A percentile compares a stretch with the other conserved stretches of the same genome.
Evolutionary conservation across 176 grass and related monocot species (phyloP).

Genomic region (Otatea glauca): DNA sequence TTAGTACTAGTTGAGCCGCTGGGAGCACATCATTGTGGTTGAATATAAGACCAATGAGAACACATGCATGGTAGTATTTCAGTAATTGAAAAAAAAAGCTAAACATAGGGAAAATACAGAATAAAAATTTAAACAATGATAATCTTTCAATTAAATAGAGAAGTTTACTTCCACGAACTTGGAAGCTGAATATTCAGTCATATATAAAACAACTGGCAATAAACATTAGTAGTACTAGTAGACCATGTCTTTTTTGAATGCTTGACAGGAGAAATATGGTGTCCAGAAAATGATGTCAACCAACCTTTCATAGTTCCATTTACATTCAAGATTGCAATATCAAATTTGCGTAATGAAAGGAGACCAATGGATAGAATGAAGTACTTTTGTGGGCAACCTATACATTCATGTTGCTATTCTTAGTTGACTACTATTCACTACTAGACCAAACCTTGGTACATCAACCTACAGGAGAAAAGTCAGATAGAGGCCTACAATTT

Average conservation of each 20-base stretch:
- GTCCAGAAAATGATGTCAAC: slow-evolving; percentile 21
- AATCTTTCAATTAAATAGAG: neutral
- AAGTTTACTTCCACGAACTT: slow-evolving; percentile 9
- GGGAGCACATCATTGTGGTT: neutral
- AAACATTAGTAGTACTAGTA: neutral
- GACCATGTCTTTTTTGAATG: neutral
- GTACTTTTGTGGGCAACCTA: slow-evolving; percentile 18
- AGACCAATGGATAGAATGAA: slow-evolving; percentile 29
- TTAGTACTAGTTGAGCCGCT: neutral
- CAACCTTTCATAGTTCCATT: slow-evolving; percentile 29
- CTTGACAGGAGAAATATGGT: slow-evolving; percentile 25
- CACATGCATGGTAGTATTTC: slow-evolving; percentile 5
- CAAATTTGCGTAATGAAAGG: slow-evolving; percentile 31
- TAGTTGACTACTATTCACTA: slow-evolving; percentile 43
- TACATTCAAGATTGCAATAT: slow-evolving; percentile 25
- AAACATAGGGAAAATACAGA: neutral
- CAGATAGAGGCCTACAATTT: slow-evolving; percentile 14
- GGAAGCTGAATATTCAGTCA: slow-evolving; percentile 20
- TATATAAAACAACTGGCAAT: slow-evolving; percentile 25
- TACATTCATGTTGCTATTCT: neutral
- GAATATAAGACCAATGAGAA: neutral
- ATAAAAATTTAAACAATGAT: neutral
- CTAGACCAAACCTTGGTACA: slow-evolving; percentile 27
- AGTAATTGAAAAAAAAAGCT: neutral
- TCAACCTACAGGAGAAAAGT: slow-evolving; percentile 29